Evolutionary conservation across 208 protist genomes (phyloP).

Genomic region (Acanthamoeba castellanii): DNA sequence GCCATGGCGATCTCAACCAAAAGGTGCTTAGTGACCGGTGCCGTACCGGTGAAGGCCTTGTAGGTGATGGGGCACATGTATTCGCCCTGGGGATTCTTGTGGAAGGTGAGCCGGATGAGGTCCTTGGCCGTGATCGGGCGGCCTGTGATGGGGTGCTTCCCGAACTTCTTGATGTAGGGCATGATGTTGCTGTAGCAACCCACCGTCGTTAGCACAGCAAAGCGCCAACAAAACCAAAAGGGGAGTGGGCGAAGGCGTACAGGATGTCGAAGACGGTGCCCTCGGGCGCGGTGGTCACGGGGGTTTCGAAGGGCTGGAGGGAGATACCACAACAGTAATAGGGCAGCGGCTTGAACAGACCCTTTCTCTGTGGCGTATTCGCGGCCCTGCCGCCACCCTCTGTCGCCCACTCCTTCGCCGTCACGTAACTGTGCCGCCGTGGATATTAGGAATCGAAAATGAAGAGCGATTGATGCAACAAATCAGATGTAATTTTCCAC

Average conservation of each 20-base stretch:
- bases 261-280: slow-evolving; percentile 71
- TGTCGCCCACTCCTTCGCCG: slow-evolving; percentile 61
- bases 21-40: not conserved
- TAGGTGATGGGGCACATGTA: slow-evolving; percentile 91
- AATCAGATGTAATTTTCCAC: not conserved
- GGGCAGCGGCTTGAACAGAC: slow-evolving; percentile 45
- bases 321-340: slow-evolving; percentile 68
- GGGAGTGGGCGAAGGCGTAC: not conserved
- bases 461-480: not conserved
- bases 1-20: not conserved
- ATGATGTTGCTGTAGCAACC: slow-evolving; percentile 90
- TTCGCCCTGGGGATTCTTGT: slow-evolving; percentile 86
- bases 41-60: slow-evolving; percentile 90
- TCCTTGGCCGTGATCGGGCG: slow-evolving; percentile 87
- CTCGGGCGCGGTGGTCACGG: slow-evolving; percentile 55
- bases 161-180: slow-evolving; percentile 91
- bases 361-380: not conserved
- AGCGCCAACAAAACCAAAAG: not conserved
- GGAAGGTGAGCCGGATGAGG: slow-evolving; percentile 88
- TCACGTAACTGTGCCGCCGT: slow-evolving; percentile 25
- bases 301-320: slow-evolving; percentile 66
- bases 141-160: slow-evolving; percentile 90
- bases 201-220: slow-evolving; percentile 20
- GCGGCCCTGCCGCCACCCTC: slow-evolving; percentile 49
- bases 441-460: not conserved